Conservation (phyloP, 164 flowering plant genomes). For the Piper betle region DNA sequence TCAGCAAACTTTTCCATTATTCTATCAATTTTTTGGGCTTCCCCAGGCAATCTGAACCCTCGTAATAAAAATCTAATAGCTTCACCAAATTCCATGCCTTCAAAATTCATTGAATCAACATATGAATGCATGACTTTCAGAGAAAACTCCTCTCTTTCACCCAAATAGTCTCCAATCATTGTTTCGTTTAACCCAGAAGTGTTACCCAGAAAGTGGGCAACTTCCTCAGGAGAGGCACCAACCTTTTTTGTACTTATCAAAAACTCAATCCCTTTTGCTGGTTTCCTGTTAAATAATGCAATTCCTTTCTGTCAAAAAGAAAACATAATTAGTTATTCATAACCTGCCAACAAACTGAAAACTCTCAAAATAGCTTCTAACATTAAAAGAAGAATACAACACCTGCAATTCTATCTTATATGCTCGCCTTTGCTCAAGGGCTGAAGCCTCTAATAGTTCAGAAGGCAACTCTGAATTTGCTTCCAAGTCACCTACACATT, state of each 20-base stretch:
- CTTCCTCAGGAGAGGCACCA: slow-evolving; percentile 78
- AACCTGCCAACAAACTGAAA: not conserved
- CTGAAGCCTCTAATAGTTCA: slow-evolving; percentile 73
- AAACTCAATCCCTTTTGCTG: slow-evolving; percentile 93
- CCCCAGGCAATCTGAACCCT: slow-evolving; percentile 97
- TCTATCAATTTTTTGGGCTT: slow-evolving; percentile 98
- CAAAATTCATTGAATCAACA: slow-evolving; percentile 88
- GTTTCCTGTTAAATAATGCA: slow-evolving; percentile 80
- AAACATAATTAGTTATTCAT: not conserved
- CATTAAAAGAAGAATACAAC: not conserved
- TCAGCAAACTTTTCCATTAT: slow-evolving; percentile 99
- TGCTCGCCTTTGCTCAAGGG: slow-evolving; percentile 89
- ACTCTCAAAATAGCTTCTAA: not conserved
- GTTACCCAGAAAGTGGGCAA: slow-evolving; percentile 65
- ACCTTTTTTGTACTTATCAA: slow-evolving; percentile 65
- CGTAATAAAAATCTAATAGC: slow-evolving; percentile 83
- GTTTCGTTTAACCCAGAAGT: slow-evolving; percentile 68
- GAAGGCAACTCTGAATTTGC: slow-evolving; percentile 53
- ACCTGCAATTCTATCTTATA: slow-evolving; percentile 93
- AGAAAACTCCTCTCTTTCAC: slow-evolving; percentile 90
- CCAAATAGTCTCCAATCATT: slow-evolving; percentile 92
- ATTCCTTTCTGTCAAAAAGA: slow-evolving; percentile 81
- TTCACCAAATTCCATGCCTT: slow-evolving; percentile 81
- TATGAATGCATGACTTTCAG: slow-evolving; percentile 98
- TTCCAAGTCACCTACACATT: slow-evolving; percentile 47